Percentiles rank a stretch among this genome's conserved stretches.
Evolutionary conservation across 2,329 filamentous ascomycete genomes (phyloP).

Genomic region (Alternaria gansuensis): DNA sequence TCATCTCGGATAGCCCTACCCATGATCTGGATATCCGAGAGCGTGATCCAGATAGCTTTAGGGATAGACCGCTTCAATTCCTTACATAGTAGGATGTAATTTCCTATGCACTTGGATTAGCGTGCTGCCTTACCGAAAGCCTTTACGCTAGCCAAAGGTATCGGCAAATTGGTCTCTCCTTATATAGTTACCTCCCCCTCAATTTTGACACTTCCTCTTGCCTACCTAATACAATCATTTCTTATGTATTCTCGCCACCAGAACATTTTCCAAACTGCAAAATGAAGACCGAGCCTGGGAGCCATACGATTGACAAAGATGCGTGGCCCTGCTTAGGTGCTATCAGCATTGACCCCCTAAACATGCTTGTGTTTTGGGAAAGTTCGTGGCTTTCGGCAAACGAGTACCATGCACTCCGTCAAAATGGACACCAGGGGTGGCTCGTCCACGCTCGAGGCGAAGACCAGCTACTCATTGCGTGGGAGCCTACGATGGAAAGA

Average conservation of each 20-base stretch:
- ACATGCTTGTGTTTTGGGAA: conserved; percentile 17
- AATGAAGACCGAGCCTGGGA: conserved; percentile 12
- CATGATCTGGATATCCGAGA: conserved; percentile 11
- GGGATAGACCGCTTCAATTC: conserved; percentile 15
- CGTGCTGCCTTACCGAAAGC: background rate
- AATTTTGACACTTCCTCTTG: conserved; percentile 1
- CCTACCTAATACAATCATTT: conserved; percentile 2
- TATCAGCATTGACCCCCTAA: conserved; percentile 4
- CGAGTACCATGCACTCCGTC: conserved; percentile 11
- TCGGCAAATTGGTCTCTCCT: background rate
- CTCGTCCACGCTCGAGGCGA: conserved; percentile 16
- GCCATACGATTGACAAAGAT: background rate
- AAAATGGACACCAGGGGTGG: conserved; percentile 10
- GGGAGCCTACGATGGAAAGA: conserved; percentile 18
- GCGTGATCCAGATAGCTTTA: conserved; percentile 13
- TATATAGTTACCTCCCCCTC: background rate
- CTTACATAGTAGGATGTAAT: conserved; percentile 9
- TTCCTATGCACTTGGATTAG: background rate
- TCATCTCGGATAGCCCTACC: conserved; percentile 16
- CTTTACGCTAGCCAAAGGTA: background rate
- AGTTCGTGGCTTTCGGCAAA: conserved; percentile 5
- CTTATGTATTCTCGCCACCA: conserved; percentile 8
- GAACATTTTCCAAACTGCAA: background rate
- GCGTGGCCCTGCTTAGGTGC: conserved; percentile 17
- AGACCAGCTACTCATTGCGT: conserved; percentile 21